Base-by-base conservation (phyloP, 192 early-diverging fungal genomes). In the Chytriomyces sp. region DNA sequence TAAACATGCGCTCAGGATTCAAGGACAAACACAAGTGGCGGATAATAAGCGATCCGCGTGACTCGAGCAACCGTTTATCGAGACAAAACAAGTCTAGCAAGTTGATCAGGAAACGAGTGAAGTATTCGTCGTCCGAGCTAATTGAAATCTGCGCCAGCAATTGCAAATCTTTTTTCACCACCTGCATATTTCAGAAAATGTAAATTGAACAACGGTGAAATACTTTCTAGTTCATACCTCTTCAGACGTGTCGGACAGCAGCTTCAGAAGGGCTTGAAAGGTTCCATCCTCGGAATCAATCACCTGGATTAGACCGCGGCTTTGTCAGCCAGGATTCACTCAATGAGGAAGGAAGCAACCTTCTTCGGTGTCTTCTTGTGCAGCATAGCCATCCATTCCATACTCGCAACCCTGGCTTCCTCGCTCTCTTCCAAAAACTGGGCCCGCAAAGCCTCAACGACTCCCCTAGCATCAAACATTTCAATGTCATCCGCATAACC, bases 331-430 rank as follows among this genome's bases (percentile, higher is more conserved):
- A 55, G 3, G n/a, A 14, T 22, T 26, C 33, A 8, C 33, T 22
- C 44, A 22, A 41, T 64, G 2, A 4, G 17, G 33, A 38, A 0
- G 22, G 7, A 49, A 67, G 56, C 28, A 61, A 91, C 88, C 82
- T 87, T 85, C 53, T 86, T 88, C 0, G 96, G 95, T 6, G 94
- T 91, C 67, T 96, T 96, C 56, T 90, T 92, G 73, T 99, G 96
- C 40, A 99, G 78, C 89, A 98, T 94, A n/a, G 96, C 74, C 10
- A 99, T 81, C 98, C 98, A 99, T 37, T 96, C 95, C 75, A 99
- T 81, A 36, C 92, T 91, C 0, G 94, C 92, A 3, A 95, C 86
- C 36, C 96, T 84, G 0, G 98, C 96, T 63, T 95, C 93, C 76
- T 98, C 96, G 62, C 93, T 90, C 62, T 93, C 91, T 76, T 98